phyloP scores from a whole-genome alignment of 2,329 filamentous ascomycete species.

The Colletotrichum aenigma region DNA sequence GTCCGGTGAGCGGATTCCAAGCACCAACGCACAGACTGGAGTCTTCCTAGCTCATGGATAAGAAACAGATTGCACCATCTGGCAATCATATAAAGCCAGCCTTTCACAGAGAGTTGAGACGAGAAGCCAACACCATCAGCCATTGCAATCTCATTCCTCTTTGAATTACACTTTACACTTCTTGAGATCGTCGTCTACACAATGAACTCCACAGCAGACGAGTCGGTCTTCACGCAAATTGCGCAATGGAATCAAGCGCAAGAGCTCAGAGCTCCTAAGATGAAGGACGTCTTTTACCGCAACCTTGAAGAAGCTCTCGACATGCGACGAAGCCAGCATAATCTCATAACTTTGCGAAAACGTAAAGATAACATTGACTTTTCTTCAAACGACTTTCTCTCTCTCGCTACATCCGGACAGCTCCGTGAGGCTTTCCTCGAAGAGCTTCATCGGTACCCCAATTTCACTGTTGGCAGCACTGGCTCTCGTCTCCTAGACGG shows the following conservation, averaged over 20 bases:
- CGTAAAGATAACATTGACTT: constrained; percentile 49
- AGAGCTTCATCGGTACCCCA: constrained; percentile 39
- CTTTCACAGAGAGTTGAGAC: neutral
- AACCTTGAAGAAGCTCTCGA: constrained; percentile 38
- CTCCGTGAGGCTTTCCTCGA: constrained; percentile 53
- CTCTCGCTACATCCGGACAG: constrained; percentile 50
- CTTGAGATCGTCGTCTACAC: neutral
- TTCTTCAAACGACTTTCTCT: constrained; percentile 70
- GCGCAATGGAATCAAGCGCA: neutral
- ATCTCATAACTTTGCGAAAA: constrained; percentile 28
- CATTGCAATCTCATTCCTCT: neutral
- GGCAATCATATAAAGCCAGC: neutral
- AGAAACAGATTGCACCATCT: neutral
- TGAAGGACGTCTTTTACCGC: constrained; percentile 23
- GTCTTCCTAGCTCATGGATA: neutral
- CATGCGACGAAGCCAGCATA: constrained; percentile 24
- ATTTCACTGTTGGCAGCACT: neutral
- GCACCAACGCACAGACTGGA: neutral
- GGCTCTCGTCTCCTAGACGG: constrained; percentile 70
- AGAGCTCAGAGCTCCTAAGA: neutral
- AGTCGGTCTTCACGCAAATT: neutral
- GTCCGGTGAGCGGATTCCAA: neutral
- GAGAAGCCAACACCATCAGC: neutral
- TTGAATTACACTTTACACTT: neutral
- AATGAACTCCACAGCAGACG: neutral